Evolutionary conservation across 2,329 filamentous ascomycete genomes (phyloP), one percentile per base, ranked within the genome.

Genomic region (Macrophomina pseudophaseolina): DNA sequence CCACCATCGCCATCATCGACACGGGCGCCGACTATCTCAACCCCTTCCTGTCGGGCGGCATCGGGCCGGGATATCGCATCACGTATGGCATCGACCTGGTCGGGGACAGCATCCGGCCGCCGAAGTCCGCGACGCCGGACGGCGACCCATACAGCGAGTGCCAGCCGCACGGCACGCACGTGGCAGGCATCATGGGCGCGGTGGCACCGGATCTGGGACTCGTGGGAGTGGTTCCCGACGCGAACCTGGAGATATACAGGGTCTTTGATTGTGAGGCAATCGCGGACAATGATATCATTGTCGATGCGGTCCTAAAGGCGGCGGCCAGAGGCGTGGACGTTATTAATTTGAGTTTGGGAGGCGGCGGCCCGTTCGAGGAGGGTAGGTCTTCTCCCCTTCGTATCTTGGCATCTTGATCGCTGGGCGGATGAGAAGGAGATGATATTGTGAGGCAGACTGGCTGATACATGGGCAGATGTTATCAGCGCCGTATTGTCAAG

Each of bases 241-340:
- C 56, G 7, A 33, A 6, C 5, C 56, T 60, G 40, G 40, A 48
- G 40, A 18, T 48, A 5, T 60, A 33, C n/a, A 40, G 56, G 14
- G 56, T 48, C 6, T 60, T 60, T 33, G 56, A 60, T 28, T 60
- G 56, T n/a, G 23, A 48, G 6, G 56, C 23, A 3, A 33, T 60
- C 5, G 48, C 56, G 40, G 32, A 28, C 7, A 48, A 40, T 11
- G 32, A 30, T 46, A 23, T 33, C 8, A 7, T 60, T 12, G 44
- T 60, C 3, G 40, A 32, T 28, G 56, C 40, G 4, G 40, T 60
- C 9, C 5, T 60, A 14, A n/a, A 4, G 38, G 56, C 56, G 5
- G 38, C 42, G n/a, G 38, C 18, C 7, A 23, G 32, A 14, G 28
- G 56, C 12, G 56, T 60, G 11, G 40, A 60, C 33, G 44, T 60